Percentiles rank a stretch among this genome's conserved stretches.
phyloP scores from a whole-genome alignment of 228 moss, liverwort and hornwort genomes.

The Sphagnum fallax region DNA sequence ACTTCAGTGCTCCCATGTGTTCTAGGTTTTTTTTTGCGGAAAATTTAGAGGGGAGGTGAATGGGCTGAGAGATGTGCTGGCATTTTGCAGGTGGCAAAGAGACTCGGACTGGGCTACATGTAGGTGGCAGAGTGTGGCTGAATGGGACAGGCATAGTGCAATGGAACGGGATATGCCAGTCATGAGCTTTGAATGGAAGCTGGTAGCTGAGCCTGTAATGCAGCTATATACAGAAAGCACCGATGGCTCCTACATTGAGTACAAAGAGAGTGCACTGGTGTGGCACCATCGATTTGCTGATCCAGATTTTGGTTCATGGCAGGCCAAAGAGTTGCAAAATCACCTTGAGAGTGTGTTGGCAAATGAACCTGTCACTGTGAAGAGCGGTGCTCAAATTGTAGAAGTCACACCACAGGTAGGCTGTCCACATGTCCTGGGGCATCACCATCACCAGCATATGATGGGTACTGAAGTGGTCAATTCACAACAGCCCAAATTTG shows the following conservation, averaged over 20 bases:
- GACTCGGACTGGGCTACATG: constrained; percentile 33
- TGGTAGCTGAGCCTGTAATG: constrained; percentile 39
- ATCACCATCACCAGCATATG: too few species aligned
- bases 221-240: constrained; percentile 33
- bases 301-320: constrained; percentile 51
- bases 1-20: too few species aligned
- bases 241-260: constrained; percentile 40
- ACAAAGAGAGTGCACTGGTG: constrained; percentile 46
- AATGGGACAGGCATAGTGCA: background rate
- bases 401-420: constrained; percentile 54
- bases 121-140: background rate
- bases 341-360: constrained; percentile 48
- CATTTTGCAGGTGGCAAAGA: constrained; percentile 25
- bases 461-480: too few species aligned
- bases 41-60: too few species aligned
- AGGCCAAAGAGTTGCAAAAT: constrained; percentile 44
- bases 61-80: background rate
- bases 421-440: too few species aligned
- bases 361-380: constrained; percentile 41
- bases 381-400: constrained; percentile 47
- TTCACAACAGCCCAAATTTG: too few species aligned
- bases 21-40: too few species aligned
- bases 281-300: constrained; percentile 49
- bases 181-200: constrained; percentile 47
- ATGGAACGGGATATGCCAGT: constrained; percentile 11